Base-by-base conservation (phyloP, 345 rosid species). In the Corchorus capsularis region DNA sequence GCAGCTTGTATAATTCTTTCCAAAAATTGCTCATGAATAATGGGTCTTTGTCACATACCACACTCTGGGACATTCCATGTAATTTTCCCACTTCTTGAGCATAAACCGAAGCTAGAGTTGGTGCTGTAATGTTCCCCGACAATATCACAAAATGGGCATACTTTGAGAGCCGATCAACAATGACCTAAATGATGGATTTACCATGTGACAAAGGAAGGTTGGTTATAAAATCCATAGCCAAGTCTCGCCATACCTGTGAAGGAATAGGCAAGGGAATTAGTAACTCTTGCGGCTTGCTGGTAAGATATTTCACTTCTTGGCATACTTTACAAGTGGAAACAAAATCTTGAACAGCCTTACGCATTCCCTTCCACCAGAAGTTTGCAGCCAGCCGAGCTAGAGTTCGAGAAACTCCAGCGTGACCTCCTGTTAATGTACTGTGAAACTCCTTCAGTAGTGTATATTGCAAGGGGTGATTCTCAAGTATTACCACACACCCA, bases 221-320 rank as follows among this genome's bases (percentile, higher is more conserved):
- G 0, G 12, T 19, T 0, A 76, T 56, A 5, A 76, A 69, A 14
- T 76, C 73, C 68, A 76, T 56, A 0, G 57, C 56, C 1, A 76
- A 16, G 0, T 56, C 57, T 0, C 16, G 17, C 59, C 61, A 76
- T 0, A 68, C n/a, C 10, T 11, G 0, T 0, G 14, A 1, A 0
- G 66, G 79, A 2, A 76, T 65, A 4, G 16, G 12, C 2, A 76
- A 13, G 0, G 66, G 79, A 3, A 66, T 56, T 0, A 67, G 41
- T 0, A 76, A 14, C 0, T 66, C 57, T 14, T 4, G 17, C 0
- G 46, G 72, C 0, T 0, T 22, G 1, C 10, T 4, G 10, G 54
- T 41, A 0, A 4, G 12, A 3, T 4, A 2, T 16, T 76, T 76
- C 1, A 9, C 13, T 0, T 13, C 32, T 7, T 54, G 66, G 6